Evolutionary conservation across 2,329 filamentous ascomycete species (phyloP).

Genomic region (Tolypocladium tundrense): DNA sequence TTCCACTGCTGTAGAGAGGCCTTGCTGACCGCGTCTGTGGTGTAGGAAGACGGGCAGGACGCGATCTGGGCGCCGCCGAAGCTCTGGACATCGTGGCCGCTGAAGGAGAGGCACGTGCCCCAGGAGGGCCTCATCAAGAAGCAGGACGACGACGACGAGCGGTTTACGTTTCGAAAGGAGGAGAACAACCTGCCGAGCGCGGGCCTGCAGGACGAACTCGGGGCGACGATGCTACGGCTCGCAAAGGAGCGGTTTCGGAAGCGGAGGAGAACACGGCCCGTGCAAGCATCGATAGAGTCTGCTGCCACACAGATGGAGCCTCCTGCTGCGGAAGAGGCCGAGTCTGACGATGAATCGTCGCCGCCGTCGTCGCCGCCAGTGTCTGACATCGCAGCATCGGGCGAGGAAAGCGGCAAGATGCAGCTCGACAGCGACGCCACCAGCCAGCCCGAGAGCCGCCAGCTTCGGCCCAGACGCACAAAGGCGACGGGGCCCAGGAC

Average conservation of each 20-base stretch:
- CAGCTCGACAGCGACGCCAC: neutral
- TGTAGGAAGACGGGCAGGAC: constrained; percentile 18
- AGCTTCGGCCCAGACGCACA: neutral
- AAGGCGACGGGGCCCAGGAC: neutral
- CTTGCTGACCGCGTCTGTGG: neutral
- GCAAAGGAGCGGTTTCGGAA: constrained; percentile 55
- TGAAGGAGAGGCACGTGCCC: constrained; percentile 53
- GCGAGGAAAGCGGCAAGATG: neutral
- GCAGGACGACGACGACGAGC: constrained; percentile 35
- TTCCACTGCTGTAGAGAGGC: neutral
- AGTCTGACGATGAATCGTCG: neutral
- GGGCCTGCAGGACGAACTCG: constrained; percentile 59
- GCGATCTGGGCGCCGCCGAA: constrained; percentile 41
- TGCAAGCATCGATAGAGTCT: constrained; percentile 5
- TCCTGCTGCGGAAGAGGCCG: neutral
- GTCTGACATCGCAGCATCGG: neutral
- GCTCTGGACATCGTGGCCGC: constrained; percentile 79
- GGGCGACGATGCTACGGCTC: constrained; percentile 52
- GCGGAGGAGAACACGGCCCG: constrained; percentile 9
- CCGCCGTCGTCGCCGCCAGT: constrained; percentile 5
- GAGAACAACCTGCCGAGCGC: constrained; percentile 41
- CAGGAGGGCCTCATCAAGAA: constrained; percentile 38
- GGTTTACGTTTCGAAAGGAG: constrained; percentile 37
- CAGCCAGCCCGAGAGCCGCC: neutral
- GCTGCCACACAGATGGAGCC: constrained; percentile 2